A percentile compares a stretch with the other conserved stretches of the same genome.
These are phyloP conservation scores for Bombardia bombarda DNA, from an alignment of 495 filamentous ascomycete species.

Conservation along the genomic window DNA sequence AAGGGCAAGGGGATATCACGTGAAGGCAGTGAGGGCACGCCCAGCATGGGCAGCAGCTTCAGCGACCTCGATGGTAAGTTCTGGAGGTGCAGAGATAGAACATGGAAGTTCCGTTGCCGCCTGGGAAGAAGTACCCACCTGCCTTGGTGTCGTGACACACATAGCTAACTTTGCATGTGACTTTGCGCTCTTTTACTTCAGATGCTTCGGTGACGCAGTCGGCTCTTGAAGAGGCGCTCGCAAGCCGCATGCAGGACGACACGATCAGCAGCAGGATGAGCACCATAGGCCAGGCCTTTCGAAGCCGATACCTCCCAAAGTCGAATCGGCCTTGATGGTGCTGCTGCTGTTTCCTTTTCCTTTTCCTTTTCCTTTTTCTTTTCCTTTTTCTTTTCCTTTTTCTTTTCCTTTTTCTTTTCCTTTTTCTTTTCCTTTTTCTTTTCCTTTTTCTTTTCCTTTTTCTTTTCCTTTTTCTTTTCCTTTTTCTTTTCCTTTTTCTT, in stretches of 20 bases:
- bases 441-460: too few species aligned
- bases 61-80: conserved; percentile 86
- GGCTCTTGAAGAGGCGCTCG: conserved; percentile 84
- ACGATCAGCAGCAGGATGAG: conserved; percentile 75
- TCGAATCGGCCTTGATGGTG: background rate
- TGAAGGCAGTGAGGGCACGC: conserved; percentile 76
- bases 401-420: too few species aligned
- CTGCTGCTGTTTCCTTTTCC: too few species aligned
- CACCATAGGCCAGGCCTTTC: conserved; percentile 54
- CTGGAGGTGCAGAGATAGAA: too few species aligned
- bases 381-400: too few species aligned
- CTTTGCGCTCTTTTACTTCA: conserved; percentile 19
- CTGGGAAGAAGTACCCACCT: background rate
- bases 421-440: too few species aligned
- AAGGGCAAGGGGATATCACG: conserved; percentile 42
- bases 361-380: too few species aligned
- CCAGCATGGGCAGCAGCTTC: conserved; percentile 96
- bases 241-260: conserved; percentile 84
- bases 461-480: too few species aligned
- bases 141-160: background rate
- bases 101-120: background rate
- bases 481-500: too few species aligned
- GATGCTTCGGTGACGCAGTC: conserved; percentile 93
- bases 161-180: background rate
- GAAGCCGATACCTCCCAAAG: conserved; percentile 33